These are phyloP conservation scores for Lindgomyces ingoldianus DNA, from an alignment of 495 filamentous ascomycete species.

Conservation along the genomic window DNA sequence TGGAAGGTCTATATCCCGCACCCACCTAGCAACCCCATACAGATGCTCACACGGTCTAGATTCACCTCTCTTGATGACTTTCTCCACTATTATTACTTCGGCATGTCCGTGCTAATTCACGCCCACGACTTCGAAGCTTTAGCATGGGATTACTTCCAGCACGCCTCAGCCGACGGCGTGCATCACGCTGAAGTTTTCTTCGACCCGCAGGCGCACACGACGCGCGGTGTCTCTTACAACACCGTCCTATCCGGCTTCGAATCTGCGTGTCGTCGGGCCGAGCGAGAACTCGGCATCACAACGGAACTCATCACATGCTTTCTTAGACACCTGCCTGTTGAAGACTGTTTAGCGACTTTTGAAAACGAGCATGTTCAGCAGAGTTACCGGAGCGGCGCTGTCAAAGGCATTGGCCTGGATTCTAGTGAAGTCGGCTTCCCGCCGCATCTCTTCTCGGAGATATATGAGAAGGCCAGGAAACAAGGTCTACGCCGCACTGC, in stretches of 20 bases:
- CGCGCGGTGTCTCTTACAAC: constrained; percentile 60
- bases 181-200: constrained; percentile 79
- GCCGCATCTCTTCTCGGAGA: constrained; percentile 61
- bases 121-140: constrained; percentile 70
- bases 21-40: background rate
- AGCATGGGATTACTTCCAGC: constrained; percentile 70
- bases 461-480: constrained; percentile 57
- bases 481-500: constrained; percentile 62
- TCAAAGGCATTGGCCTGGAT: constrained; percentile 68
- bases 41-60: constrained; percentile 4
- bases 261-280: constrained; percentile 60
- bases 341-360: constrained; percentile 54
- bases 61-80: constrained; percentile 78
- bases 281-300: constrained; percentile 62
- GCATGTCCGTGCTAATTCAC: constrained; percentile 65
- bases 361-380: constrained; percentile 50
- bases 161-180: constrained; percentile 64
- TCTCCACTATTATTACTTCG: constrained; percentile 75
- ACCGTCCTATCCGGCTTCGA: constrained; percentile 63
- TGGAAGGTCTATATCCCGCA: constrained; percentile 38
- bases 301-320: constrained; percentile 69
- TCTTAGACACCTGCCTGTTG: constrained; percentile 65
- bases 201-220: constrained; percentile 72
- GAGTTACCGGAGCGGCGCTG: constrained; percentile 54
- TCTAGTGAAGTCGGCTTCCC: constrained; percentile 65